Percentiles rank a stretch among this genome's conserved stretches.
These are phyloP conservation scores for Microbotryomycetes sp. DNA, from an alignment of 1,284 basidiomycete species.

Conservation along the genomic window DNA sequence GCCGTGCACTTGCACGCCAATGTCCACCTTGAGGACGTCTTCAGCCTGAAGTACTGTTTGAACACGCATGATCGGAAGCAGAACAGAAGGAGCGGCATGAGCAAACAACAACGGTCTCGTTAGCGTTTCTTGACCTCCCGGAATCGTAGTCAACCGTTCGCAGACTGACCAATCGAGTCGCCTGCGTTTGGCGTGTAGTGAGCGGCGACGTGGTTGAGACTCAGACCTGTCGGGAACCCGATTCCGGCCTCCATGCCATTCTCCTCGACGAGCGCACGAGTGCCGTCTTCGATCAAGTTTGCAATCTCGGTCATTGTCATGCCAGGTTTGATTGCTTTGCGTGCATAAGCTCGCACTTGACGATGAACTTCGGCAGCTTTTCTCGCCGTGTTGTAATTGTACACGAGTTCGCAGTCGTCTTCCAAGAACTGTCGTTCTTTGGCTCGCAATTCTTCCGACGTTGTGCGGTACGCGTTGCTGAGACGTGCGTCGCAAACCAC, in stretches of 20 bases:
- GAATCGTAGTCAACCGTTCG: not conserved
- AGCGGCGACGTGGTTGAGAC: slow-evolving; percentile 88
- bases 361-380: slow-evolving; percentile 93
- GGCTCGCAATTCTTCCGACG: slow-evolving; percentile 83
- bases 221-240: slow-evolving; percentile 95
- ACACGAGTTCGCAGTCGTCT: slow-evolving; percentile 56
- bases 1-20: slow-evolving; percentile 94
- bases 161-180: slow-evolving; percentile 66
- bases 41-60: slow-evolving; percentile 62
- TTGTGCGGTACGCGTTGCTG: slow-evolving; percentile 78
- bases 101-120: not conserved
- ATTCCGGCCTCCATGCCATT: slow-evolving; percentile 77
- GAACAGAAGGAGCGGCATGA: not conserved
- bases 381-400: slow-evolving; percentile 74
- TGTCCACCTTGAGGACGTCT: slow-evolving; percentile 94
- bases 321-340: slow-evolving; percentile 78
- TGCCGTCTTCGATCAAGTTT: slow-evolving; percentile 85
- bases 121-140: not conserved
- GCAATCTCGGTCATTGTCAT: slow-evolving; percentile 94
- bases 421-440: slow-evolving; percentile 60
- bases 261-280: slow-evolving; percentile 83
- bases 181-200: slow-evolving; percentile 97
- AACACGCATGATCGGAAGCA: no score
- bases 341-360: slow-evolving; percentile 75
- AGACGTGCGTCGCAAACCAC: not conserved